Base-by-base conservation (phyloP, 2,329 filamentous ascomycete species). In the Aspergillus pseudoglaucus region DNA sequence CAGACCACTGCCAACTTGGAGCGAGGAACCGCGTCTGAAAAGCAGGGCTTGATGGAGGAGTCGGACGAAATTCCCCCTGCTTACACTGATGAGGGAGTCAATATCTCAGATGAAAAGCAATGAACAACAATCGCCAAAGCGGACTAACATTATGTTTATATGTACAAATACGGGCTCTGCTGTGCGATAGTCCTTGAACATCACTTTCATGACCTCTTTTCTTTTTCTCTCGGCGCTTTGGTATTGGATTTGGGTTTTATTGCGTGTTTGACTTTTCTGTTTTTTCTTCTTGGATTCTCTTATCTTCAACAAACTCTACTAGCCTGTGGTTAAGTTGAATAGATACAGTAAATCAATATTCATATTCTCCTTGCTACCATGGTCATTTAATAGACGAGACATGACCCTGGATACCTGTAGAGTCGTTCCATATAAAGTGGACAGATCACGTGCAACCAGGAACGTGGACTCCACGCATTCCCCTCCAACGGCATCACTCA, bases 21-120 rank as follows among this genome's bases (percentile, higher is more conserved):
- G 49, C 55, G 63, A 30, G 70, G 66, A 15, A 62, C 64, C n/a
- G 60, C 59, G 25, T 55, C 60, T n/a, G 72, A 75, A 53, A 75
- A 74, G 59, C 64, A 70, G 48, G 61, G 60, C 30, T 57, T 74
- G 47, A 66, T 74, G 59, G 47, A 49, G n/a, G 62, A 60, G 35
- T 42, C 54, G 0, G 63, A 67, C 9, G 63, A 70, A 1, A 54
- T 60, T 2, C 67, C 67, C 20, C 66, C 68, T 17, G 63, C 63
- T 12, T 72, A 72, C 49, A 59, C 54, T 18, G 67, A 69, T 20
- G 63, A 65, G 25, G 53, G 61, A 14, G 55, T 22, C 61, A 53
- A 58, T 30, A 47, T 42, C 35, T 51, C 60, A 9, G 51, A 58
- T 20, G 59, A 65, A 45, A 68, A 70, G 53, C 60, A 66, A 39